A percentile compares a stretch with the other conserved stretches of the same genome.
These are phyloP conservation scores for Wickerhamiella galacta DNA, from an alignment of 805 yeast genomes.

Conservation along the genomic window DNA sequence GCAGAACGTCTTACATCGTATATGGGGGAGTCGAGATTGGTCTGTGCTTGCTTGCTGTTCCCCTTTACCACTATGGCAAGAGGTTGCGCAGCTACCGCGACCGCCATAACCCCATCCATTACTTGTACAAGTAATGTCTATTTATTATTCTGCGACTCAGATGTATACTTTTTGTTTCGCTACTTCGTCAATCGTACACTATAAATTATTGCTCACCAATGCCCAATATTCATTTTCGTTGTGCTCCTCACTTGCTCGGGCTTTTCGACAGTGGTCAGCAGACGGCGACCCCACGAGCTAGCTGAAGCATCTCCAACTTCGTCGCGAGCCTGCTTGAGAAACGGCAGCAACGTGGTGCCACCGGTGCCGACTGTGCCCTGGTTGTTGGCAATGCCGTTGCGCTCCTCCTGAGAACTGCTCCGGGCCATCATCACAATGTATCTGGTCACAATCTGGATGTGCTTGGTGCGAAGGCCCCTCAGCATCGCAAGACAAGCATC, in stretches of 20 bases:
- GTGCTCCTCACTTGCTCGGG: no score
- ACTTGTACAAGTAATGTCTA: slow-evolving; percentile 20
- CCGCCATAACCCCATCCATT: slow-evolving; percentile 26
- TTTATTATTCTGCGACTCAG: neutral
- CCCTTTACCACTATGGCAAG: slow-evolving; percentile 40
- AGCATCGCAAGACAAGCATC: slow-evolving; percentile 85
- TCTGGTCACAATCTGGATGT: slow-evolving; percentile 80
- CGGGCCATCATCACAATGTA: slow-evolving; percentile 67
- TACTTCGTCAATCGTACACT: neutral
- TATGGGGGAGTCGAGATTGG: slow-evolving; percentile 37
- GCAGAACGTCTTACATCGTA: slow-evolving; percentile 31
- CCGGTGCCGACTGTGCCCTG: slow-evolving; percentile 68
- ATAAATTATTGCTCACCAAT: no score
- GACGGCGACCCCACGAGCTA: slow-evolving; percentile 73
- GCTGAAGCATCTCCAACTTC: slow-evolving; percentile 93
- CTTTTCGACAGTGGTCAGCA: slow-evolving; percentile 14
- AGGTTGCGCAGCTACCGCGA: slow-evolving; percentile 35
- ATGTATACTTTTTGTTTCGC: neutral
- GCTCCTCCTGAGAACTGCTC: slow-evolving; percentile 26
- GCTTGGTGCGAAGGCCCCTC: slow-evolving; percentile 78
- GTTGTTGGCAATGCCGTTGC: slow-evolving; percentile 38
- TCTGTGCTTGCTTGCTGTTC: slow-evolving; percentile 33
- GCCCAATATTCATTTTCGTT: no score
- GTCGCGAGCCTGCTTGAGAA: slow-evolving; percentile 87
- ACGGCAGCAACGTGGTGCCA: slow-evolving; percentile 81